Percentiles rank a stretch among this genome's conserved stretches.
phyloP scores from a whole-genome alignment of 2,329 filamentous ascomycete genomes.

The Pestalotiopsis sp. region DNA sequence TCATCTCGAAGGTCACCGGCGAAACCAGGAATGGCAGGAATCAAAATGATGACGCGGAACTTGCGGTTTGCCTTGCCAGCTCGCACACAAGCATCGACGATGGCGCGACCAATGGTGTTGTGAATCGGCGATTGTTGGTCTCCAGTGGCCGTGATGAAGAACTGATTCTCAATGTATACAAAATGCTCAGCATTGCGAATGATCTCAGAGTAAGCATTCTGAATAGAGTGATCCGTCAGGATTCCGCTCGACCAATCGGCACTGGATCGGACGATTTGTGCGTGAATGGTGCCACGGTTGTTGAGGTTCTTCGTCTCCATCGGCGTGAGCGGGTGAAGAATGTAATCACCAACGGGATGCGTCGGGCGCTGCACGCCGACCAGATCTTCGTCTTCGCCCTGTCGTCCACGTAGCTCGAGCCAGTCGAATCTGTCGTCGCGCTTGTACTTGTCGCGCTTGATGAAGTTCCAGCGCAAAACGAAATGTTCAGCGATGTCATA shows the following conservation, averaged over 20 bases:
- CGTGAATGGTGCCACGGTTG: slow-evolving; percentile 73
- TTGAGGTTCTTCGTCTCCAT: slow-evolving; percentile 66
- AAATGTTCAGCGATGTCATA: slow-evolving; percentile 97
- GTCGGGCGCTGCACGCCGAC: slow-evolving; percentile 87
- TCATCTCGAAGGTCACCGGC: slow-evolving; percentile 86
- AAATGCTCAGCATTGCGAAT: slow-evolving; percentile 89
- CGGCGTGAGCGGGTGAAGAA: slow-evolving; percentile 76
- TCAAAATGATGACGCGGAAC: slow-evolving; percentile 87
- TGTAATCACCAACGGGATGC: slow-evolving; percentile 85
- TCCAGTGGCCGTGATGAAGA: slow-evolving; percentile 94
- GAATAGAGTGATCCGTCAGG: slow-evolving; percentile 79
- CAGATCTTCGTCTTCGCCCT: slow-evolving; percentile 80
- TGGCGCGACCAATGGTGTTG: slow-evolving; percentile 85
- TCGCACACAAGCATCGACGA: slow-evolving; percentile 85
- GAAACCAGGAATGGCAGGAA: slow-evolving; percentile 91
- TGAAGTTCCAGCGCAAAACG: slow-evolving; percentile 91
- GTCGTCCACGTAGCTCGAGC: slow-evolving; percentile 76
- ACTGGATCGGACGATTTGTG: slow-evolving; percentile 87
- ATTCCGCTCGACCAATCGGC: slow-evolving; percentile 95
- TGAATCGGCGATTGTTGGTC: slow-evolving; percentile 84
- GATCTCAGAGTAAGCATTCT: slow-evolving; percentile 82
- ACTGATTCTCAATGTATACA: slow-evolving; percentile 98
- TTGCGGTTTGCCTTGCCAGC: slow-evolving; percentile 83
- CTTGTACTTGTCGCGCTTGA: slow-evolving; percentile 98
- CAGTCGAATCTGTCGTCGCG: slow-evolving; percentile 82